Evolutionary conservation across 2,329 filamentous ascomycete genomes (phyloP).

Genomic region (Aspergillus pseudoviridinutans): DNA sequence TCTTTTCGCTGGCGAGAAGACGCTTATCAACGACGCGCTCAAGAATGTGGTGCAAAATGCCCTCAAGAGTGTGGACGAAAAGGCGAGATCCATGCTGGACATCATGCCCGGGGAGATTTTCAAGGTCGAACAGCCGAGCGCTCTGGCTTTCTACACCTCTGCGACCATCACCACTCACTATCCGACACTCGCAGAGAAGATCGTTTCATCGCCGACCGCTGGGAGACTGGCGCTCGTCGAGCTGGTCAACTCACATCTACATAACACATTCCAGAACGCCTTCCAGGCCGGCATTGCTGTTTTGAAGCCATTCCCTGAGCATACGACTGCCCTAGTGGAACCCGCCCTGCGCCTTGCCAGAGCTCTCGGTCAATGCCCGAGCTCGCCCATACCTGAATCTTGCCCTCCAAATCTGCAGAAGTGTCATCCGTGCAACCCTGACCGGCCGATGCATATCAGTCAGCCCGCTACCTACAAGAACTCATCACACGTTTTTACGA

Average conservation of each 20-base stretch:
- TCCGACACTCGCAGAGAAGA: conserved; percentile 59
- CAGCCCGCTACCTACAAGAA: conserved; percentile 68
- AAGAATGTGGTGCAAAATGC: conserved; percentile 27
- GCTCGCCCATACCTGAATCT: conserved; percentile 66
- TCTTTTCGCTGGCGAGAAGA: conserved; percentile 67
- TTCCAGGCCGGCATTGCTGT: conserved; percentile 76
- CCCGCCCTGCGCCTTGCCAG: conserved; percentile 69
- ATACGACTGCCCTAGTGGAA: conserved; percentile 68
- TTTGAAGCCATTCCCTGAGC: conserved; percentile 71
- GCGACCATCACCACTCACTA: conserved; percentile 63
- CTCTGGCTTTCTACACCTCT: conserved; percentile 74
- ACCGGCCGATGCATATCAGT: conserved; percentile 62
- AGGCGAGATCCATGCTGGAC: conserved; percentile 60
- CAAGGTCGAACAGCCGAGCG: conserved; percentile 60
- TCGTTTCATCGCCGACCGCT: conserved; percentile 53
- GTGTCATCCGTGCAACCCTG: conserved; percentile 70
- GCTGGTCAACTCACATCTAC: conserved; percentile 80
- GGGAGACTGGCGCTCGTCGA: conserved; percentile 65
- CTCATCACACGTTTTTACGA: conserved; percentile 67
- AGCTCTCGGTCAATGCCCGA: conserved; percentile 70
- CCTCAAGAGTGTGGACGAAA: conserved; percentile 54
- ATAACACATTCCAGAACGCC: conserved; percentile 75
- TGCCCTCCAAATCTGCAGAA: conserved; percentile 78
- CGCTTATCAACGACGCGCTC: conserved; percentile 56
- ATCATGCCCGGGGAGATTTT: conserved; percentile 59